Base-by-base conservation (phyloP, 139 green algal species). In the Coelastrella sp. region DNA sequence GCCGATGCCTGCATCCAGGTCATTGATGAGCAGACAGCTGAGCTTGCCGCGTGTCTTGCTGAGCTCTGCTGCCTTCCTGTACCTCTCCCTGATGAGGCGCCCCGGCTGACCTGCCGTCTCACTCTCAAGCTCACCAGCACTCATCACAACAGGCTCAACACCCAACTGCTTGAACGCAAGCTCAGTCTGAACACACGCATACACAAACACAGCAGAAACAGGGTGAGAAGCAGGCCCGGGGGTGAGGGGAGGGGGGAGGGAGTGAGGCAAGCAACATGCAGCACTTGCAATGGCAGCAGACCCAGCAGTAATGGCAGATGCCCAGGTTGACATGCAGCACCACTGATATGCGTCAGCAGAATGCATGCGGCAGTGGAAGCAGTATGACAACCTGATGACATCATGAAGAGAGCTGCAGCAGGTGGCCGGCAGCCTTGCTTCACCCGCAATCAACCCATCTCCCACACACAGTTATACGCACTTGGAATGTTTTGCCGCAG, bases 101-200 rank as follows among this genome's bases (percentile, higher is more conserved):
- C 93, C 95, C 0, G 94, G 93, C 84, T 91, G 94, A 4, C 96
- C 96, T 0, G 96, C 96, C 85, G 89, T 94, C 81, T 97, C 96
- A 83, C 95, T 87, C 93, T 97, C 96, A 90, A 97, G 93, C 94
- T 98, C 96, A 19, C 96, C 97, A 22, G 96, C 94, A 14, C 74
- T 92, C 97, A 99, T 99, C 27, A 99, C 93, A 9, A 99, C 94
- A 0, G 97, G 92, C 92, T 97, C 93, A 25, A 96, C 93, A 27
- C 96, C 96, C 81, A 99, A 90, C 92, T 98, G 97, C 92, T 98
- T 99, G 93, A 98, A 96, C n/a, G 93, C 93, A 58, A 99, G 95
- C 93, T 99, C 96, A 7, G 94, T 97, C 87, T 98, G 84, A 76
- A 76, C 68, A 35, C 35, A 49, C 35, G 7, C 68, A 76, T 3